These are phyloP conservation scores for Cyberlindnera americana DNA, from an alignment of 805 yeast species.

Conservation along the genomic window DNA sequence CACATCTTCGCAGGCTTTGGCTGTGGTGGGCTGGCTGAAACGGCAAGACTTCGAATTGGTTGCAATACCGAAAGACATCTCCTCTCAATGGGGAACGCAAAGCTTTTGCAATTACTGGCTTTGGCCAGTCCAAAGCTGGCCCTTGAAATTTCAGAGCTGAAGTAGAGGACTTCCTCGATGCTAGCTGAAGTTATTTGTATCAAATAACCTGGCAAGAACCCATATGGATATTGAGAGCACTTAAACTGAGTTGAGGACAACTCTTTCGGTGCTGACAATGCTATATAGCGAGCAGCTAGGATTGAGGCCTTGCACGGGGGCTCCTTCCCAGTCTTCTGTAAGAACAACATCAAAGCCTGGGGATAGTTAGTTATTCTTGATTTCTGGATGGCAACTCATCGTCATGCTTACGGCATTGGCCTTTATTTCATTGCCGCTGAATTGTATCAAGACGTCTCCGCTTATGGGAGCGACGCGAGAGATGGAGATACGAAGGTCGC, in stretches of 20 bases:
- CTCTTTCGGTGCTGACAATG: conserved; percentile 1
- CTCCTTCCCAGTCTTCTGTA: conserved; percentile 2
- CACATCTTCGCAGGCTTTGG: neutral
- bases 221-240: conserved; percentile 6
- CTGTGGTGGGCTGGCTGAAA: neutral
- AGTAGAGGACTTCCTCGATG: neutral
- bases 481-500: neutral
- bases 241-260: neutral
- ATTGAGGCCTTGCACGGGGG: neutral
- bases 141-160: neutral
- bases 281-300: conserved; percentile 7
- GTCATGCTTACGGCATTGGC: conserved; percentile 1
- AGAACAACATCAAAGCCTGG: neutral
- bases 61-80: neutral
- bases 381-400: too few species aligned
- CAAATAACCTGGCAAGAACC: conserved; percentile 4
- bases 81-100: too few species aligned
- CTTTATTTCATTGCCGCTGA: neutral
- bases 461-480: conserved; percentile 9
- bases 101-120: too few species aligned
- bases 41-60: too few species aligned
- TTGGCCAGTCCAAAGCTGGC: too few species aligned
- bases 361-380: too few species aligned
- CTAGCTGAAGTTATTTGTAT: neutral
- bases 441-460: conserved; percentile 7